These are phyloP conservation scores for Selaginella tamariscina DNA, from an alignment of 75 land plant species.

Conservation along the genomic window DNA sequence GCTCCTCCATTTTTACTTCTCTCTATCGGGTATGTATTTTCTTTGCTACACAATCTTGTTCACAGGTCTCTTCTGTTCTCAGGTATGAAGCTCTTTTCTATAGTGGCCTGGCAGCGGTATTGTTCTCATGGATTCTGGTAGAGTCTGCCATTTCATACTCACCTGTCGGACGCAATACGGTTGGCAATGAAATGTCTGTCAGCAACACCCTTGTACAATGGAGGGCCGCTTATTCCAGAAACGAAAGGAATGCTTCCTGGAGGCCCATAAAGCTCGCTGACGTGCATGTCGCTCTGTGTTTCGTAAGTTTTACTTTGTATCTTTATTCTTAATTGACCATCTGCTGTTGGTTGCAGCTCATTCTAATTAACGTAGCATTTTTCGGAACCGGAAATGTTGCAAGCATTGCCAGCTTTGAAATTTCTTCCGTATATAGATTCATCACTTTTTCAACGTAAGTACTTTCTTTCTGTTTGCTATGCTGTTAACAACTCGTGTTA, in stretches of 20 bases:
- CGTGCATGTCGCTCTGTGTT: background rate
- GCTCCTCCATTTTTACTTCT: conserved; percentile 78
- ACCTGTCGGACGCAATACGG: conserved; percentile 10
- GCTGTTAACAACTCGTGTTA: background rate
- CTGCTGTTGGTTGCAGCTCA: conserved; percentile 40
- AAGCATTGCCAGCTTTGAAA: conserved; percentile 93
- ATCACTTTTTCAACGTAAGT: conserved; percentile 86
- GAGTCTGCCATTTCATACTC: conserved; percentile 42
- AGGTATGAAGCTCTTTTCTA: conserved; percentile 94
- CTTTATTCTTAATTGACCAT: background rate
- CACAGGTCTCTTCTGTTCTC: conserved; percentile 15
- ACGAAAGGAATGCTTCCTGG: background rate
- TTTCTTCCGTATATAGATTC: conserved; percentile 92
- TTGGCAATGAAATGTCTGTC: background rate
- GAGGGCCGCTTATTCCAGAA: background rate
- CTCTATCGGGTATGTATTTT: conserved; percentile 65
- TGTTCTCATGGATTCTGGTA: conserved; percentile 70
- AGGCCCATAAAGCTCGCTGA: background rate
- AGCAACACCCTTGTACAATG: background rate
- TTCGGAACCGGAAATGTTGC: conserved; percentile 96
- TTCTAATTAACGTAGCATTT: conserved; percentile 83
- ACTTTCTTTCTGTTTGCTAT: background rate
- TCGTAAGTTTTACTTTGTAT: background rate
- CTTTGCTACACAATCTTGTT: background rate
- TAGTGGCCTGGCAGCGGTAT: conserved; percentile 54